A percentile compares a stretch with the other conserved stretches of the same genome.
Evolutionary conservation across 768 basidiomycete species (phyloP).

Genomic region (Macrolepiota dolichaula): DNA sequence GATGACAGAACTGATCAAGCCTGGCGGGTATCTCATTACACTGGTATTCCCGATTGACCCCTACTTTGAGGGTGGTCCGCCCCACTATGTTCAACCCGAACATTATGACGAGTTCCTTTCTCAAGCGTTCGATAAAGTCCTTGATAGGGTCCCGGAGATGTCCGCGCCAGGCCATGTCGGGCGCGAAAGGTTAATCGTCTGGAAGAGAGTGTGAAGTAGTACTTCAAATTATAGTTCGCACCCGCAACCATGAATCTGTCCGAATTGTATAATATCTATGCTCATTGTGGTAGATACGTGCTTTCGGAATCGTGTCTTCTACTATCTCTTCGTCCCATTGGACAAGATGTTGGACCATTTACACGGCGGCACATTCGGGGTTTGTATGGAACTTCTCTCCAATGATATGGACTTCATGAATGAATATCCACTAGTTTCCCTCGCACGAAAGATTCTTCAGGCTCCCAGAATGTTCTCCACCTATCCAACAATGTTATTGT

Average conservation of each 20-base stretch:
- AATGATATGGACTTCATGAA: background rate
- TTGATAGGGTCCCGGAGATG: conserved; percentile 46
- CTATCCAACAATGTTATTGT: background rate
- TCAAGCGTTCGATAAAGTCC: conserved; percentile 46
- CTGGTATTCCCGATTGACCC: conserved; percentile 55
- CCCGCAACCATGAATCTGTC: no score
- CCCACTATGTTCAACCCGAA: conserved; percentile 55
- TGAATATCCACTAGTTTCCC: no score
- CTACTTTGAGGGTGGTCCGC: conserved; percentile 48
- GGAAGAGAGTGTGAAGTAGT: conserved; percentile 15
- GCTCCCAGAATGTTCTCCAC: background rate
- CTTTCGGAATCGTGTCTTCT: no score
- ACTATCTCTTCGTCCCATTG: no score
- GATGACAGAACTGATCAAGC: conserved; percentile 54
- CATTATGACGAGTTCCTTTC: conserved; percentile 52
- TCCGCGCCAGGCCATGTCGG: conserved; percentile 39
- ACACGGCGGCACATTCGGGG: background rate
- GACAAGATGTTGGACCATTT: background rate
- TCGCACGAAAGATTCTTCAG: no score
- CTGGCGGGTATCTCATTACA: conserved; percentile 61
- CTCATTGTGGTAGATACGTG: no score
- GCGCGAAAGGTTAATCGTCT: conserved; percentile 51
- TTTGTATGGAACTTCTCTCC: background rate
- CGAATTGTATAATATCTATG: no score
- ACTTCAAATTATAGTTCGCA: no score